These are phyloP conservation scores for Artemisia argyi DNA, from an alignment of 129 eudicot genomes.

Conservation along the genomic window DNA sequence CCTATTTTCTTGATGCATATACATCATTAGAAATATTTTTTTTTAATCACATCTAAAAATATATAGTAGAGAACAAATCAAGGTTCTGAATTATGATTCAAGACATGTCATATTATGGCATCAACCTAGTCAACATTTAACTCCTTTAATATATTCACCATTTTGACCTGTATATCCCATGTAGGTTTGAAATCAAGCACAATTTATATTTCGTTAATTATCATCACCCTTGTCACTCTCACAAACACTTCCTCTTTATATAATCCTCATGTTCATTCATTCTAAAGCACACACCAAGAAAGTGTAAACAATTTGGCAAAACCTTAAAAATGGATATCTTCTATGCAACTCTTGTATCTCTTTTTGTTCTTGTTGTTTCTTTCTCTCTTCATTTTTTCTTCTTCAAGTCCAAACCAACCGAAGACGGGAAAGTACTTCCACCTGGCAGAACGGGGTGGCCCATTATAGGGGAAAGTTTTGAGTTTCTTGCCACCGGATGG, in stretches of 20 bases:
- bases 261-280: too few species aligned
- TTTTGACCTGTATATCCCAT: too few species aligned
- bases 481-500: slow-evolving; percentile 81
- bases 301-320: neutral
- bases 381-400: slow-evolving; percentile 53
- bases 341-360: slow-evolving; percentile 48
- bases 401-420: slow-evolving; percentile 32
- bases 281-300: neutral
- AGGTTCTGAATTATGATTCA: too few species aligned
- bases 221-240: too few species aligned
- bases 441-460: slow-evolving; percentile 87
- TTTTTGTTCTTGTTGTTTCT: slow-evolving; percentile 41
- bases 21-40: neutral
- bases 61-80: too few species aligned
- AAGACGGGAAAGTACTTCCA: slow-evolving; percentile 34
- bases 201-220: too few species aligned
- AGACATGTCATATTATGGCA: too few species aligned
- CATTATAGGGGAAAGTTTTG: slow-evolving; percentile 71
- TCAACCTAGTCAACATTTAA: too few species aligned
- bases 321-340: slow-evolving; percentile 47
- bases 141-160: too few species aligned
- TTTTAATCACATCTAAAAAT: too few species aligned
- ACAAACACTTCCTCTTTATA: too few species aligned
- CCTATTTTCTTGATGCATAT: neutral
- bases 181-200: too few species aligned